Conservation (phyloP, 257 asterid species). For the Vinca minor region DNA sequence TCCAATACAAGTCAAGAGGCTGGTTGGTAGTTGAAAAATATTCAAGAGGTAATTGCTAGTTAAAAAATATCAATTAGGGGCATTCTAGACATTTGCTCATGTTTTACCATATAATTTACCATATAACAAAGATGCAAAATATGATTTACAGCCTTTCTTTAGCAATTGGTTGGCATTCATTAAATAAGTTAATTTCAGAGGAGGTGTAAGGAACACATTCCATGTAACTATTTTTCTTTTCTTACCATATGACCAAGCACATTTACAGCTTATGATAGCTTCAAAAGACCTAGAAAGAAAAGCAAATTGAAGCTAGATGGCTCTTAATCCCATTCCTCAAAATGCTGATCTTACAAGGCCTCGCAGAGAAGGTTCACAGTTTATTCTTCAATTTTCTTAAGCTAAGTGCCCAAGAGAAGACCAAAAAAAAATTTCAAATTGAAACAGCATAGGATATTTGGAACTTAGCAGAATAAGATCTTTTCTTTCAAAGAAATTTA, state of each 20-base stretch:
- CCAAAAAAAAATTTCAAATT: background rate
- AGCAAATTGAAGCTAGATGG: background rate
- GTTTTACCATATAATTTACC: background rate
- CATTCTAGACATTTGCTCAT: background rate
- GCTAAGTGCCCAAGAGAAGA: too few relatives aligned
- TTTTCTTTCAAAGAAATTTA: background rate
- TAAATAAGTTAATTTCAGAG: slow-evolving; percentile 1
- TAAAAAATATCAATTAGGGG: background rate
- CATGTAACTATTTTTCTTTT: background rate
- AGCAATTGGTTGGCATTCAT: background rate
- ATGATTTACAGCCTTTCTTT: background rate
- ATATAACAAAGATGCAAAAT: background rate
- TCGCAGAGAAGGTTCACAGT: background rate
- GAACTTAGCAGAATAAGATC: background rate
- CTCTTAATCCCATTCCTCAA: background rate
- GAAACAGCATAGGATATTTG: background rate
- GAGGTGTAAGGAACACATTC: background rate
- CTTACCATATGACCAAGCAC: too few relatives aligned
- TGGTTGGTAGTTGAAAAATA: too few relatives aligned
- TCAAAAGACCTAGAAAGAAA: background rate
- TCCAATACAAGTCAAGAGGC: too few relatives aligned
- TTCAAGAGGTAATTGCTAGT: too few relatives aligned
- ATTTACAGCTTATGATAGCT: background rate
- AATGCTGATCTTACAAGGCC: background rate
- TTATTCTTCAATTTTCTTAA: background rate